A percentile compares a stretch with the other conserved stretches of the same genome.
phyloP scores from a whole-genome alignment of 441 rosid species.

The Croton laevigatus region DNA sequence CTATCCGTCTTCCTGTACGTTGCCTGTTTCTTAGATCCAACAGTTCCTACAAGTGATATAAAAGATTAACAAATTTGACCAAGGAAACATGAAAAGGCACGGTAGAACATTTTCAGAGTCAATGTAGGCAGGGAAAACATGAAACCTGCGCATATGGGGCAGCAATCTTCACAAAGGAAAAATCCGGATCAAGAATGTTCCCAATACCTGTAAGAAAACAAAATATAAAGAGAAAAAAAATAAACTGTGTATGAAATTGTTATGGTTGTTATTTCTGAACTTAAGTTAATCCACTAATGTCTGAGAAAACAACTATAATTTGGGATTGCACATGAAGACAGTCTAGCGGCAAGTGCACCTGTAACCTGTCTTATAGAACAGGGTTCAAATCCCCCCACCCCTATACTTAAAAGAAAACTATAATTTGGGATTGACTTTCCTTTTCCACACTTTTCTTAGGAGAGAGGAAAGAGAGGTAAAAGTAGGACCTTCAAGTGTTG shows the following conservation, averaged over 20 bases:
- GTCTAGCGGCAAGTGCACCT: too few relatives aligned
- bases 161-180: conserved; percentile 80
- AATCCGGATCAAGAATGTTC: conserved; percentile 74
- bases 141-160: conserved; percentile 94
- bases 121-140: not conserved
- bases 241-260: too few relatives aligned
- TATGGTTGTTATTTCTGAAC: too few relatives aligned
- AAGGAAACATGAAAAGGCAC: not conserved
- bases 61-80: conserved; percentile 13
- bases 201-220: conserved; percentile 64
- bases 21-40: conserved; percentile 56
- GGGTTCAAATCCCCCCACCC: too few relatives aligned
- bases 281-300: too few relatives aligned
- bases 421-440: not conserved
- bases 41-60: conserved; percentile 61
- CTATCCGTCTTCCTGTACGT: conserved; percentile 59
- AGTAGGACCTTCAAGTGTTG: conserved; percentile 83
- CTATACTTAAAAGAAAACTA: not conserved
- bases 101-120: conserved; percentile 1
- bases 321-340: too few relatives aligned
- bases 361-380: too few relatives aligned
- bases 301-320: too few relatives aligned
- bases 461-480: not conserved
- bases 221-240: conserved; percentile 6
- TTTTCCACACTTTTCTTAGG: not conserved